Base-by-base conservation (phyloP, 2,329 filamentous ascomycete genomes). In the Aspergillus luchuensis region DNA sequence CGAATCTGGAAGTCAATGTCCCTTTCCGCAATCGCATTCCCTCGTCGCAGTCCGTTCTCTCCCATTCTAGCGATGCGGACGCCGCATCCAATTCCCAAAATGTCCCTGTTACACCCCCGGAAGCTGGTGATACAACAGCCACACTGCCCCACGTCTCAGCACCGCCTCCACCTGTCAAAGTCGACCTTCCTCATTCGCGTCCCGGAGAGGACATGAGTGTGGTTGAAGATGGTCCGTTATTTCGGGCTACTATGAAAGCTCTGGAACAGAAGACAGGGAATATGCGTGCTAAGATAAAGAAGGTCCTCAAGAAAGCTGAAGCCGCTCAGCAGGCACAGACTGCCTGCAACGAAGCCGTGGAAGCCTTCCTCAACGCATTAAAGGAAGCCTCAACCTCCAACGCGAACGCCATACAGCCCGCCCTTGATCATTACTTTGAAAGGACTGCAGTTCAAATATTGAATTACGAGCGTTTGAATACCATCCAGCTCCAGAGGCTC, bases 391-490 rank as follows among this genome's bases (percentile, higher is more conserved):
- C 93, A 1, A 87, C 87, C 0, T 96, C 93, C 11, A 98, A 98
- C 72, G 91, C 92, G 52, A 97, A 96, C 71, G 95, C 94, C 0
- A 93, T 99, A n/a, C 92, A 96, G 72, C 96, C 95, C 15, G 95
- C 94, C 4, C 84, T 99, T 61, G 95, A 99, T 64, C 93, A 99
- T 76, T 99, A 99, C 74, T 99, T 98, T 71, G 93, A 98, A 77
- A 96, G 93, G 71, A 98, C 97, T 67, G 93, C 94, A 3, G 88
- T 89, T 63, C 92, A 98, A 72, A 97, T 99, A 49, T 79, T 97
- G 39, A 77, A 81, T 0, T 98, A 97, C 72, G 93, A 99, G 77
- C 88, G 88, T 63, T 87, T 91, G 65, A 98, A 97, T 72, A 88
- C 91, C 0, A 70, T 81, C 41, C 94, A 97, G 69, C 83, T 99